Percentiles rank a stretch among this genome's conserved stretches.
Conservation (phyloP, 345 rosid species). For the Aurinia saxatilis region DNA sequence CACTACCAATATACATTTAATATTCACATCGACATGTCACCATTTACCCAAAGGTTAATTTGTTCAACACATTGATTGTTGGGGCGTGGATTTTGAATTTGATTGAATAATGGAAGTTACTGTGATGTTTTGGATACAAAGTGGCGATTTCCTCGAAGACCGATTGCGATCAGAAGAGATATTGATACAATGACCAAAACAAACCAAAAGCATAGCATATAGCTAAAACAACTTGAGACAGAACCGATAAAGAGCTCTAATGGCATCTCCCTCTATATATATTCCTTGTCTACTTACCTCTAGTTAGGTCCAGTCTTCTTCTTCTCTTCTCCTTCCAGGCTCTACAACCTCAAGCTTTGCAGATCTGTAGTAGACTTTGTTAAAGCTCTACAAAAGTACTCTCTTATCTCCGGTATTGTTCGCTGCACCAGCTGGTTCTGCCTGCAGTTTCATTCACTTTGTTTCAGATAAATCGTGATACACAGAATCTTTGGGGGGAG, state of each 20-base stretch:
- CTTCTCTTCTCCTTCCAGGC: conserved; percentile 9
- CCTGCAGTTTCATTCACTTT: conserved; percentile 36
- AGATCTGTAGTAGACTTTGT: conserved; percentile 55
- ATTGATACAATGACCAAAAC: conserved; percentile 6
- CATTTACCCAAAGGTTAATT: background rate
- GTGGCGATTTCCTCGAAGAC: conserved; percentile 7
- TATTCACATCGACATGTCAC: background rate
- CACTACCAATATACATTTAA: background rate
- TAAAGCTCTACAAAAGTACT: conserved; percentile 66
- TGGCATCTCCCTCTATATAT: conserved; percentile 10
- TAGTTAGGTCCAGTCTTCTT: conserved; percentile 26
- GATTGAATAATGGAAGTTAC: conserved; percentile 3
- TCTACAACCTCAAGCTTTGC: conserved; percentile 47
- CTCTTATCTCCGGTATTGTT: conserved; percentile 68
- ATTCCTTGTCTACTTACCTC: conserved; percentile 25
- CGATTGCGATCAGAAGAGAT: conserved; percentile 17
- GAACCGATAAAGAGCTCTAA: conserved; percentile 21
- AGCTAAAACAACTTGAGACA: conserved; percentile 6
- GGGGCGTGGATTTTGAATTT: conserved; percentile 4
- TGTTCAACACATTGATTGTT: background rate
- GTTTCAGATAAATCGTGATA: background rate
- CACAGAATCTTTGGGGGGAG: background rate
- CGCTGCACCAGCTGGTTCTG: conserved; percentile 63
- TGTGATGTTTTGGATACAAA: conserved; percentile 6
- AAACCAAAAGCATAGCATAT: conserved; percentile 11